phyloP scores from a whole-genome alignment of 2,329 filamentous ascomycete genomes.

The Setomelanomma holmii region DNA sequence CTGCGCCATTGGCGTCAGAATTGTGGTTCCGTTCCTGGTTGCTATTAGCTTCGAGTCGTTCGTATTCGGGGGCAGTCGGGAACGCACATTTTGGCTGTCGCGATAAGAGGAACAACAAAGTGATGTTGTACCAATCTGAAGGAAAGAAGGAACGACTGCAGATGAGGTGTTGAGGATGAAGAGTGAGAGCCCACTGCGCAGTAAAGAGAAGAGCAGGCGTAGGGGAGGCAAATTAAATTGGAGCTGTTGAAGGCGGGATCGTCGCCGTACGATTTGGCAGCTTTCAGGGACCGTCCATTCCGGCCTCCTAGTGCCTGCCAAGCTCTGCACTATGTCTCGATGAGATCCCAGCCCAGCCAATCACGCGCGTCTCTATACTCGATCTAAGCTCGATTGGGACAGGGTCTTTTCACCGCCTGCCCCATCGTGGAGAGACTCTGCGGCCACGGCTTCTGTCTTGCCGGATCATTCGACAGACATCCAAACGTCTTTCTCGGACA shows the following conservation, averaged over 20 bases:
- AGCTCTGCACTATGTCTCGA: conserved; percentile 10
- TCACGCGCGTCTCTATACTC: conserved; percentile 10
- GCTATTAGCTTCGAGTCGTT: conserved; percentile 25
- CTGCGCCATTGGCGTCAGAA: conserved; percentile 50
- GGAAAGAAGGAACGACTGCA: conserved; percentile 24
- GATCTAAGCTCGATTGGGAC: conserved; percentile 6
- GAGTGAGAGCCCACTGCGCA: conserved; percentile 12
- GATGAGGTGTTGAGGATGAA: conserved; percentile 7
- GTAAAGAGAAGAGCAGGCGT: conserved; percentile 25
- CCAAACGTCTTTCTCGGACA: conserved; percentile 9
- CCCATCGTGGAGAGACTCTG: conserved; percentile 25
- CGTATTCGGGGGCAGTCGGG: conserved; percentile 11
- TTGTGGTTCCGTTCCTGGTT: conserved; percentile 45
- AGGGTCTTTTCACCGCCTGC: conserved; percentile 22
- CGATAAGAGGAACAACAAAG: conserved; percentile 13
- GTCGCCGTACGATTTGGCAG: conserved; percentile 36
- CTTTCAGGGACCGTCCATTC: conserved; percentile 29
- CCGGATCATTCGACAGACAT: conserved; percentile 23
- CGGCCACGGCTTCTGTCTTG: conserved; percentile 19
- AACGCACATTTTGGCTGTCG: conserved; percentile 34
- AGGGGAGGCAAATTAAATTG: conserved; percentile 41
- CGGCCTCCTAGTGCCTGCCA: conserved; percentile 25
- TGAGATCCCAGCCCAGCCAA: conserved; percentile 11
- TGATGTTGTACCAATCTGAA: not conserved
- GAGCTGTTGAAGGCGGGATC: conserved; percentile 33